A percentile compares a stretch with the other conserved stretches of the same genome.
These are phyloP conservation scores for Fusarium oxysporum DNA, from an alignment of 2,329 filamentous ascomycete species.

Conservation along the genomic window DNA sequence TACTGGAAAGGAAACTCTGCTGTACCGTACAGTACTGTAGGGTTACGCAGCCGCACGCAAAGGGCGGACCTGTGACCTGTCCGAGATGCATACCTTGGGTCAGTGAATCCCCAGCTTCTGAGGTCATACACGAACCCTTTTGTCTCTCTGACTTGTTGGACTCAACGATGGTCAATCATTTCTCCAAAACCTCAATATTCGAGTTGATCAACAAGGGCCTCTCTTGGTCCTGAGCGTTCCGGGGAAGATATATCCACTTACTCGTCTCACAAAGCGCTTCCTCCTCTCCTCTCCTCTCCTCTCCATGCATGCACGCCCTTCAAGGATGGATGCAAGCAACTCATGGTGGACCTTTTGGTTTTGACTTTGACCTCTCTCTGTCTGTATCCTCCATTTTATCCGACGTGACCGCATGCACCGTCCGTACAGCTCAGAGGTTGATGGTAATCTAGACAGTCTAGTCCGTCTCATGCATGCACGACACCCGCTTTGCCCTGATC, in stretches of 20 bases:
- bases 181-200: neutral
- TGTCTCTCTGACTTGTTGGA: neutral
- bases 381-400: slow-evolving; percentile 31
- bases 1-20: neutral
- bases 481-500: slow-evolving; percentile 35
- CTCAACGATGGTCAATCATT: neutral
- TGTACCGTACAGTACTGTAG: slow-evolving; percentile 9
- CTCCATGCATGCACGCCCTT: slow-evolving; percentile 30
- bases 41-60: neutral
- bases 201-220: slow-evolving; percentile 31
- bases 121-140: slow-evolving; percentile 3
- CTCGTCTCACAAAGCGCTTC: slow-evolving; percentile 1
- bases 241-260: slow-evolving; percentile 19
- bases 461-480: slow-evolving; percentile 12
- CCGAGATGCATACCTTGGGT: slow-evolving; percentile 32
- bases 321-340: slow-evolving; percentile 2
- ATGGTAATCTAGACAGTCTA: slow-evolving; percentile 13
- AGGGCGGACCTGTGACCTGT: slow-evolving; percentile 4
- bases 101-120: slow-evolving; percentile 19
- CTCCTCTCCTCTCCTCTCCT: neutral
- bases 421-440: slow-evolving; percentile 5
- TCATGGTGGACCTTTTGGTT: slow-evolving; percentile 19
- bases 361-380: slow-evolving; percentile 15
- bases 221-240: slow-evolving; percentile 12
- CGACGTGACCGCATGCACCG: slow-evolving; percentile 8